Conservation (phyloP, 1,284 basidiomycete species). For the Cutaneotrichosporon sp. region DNA sequence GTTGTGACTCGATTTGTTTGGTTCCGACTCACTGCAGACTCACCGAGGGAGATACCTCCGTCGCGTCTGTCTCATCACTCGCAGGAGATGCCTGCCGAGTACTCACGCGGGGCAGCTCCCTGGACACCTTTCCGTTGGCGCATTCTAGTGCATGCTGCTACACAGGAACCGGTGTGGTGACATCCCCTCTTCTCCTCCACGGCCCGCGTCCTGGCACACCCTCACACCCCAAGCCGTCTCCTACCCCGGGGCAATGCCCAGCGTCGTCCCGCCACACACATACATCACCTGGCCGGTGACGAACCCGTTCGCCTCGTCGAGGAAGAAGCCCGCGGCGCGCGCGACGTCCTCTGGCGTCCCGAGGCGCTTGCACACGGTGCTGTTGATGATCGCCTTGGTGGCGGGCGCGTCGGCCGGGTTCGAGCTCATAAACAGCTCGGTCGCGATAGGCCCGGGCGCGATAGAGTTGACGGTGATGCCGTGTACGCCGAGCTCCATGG, state of each 20-base stretch:
- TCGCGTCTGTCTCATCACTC: no score
- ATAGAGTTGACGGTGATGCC: conserved; percentile 87
- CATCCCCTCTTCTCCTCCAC: no score
- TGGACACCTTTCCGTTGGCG: no score
- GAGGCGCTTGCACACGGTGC: conserved; percentile 89
- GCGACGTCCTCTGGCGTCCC: conserved; percentile 84
- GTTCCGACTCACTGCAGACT: conserved; percentile 6
- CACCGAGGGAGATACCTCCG: no score
- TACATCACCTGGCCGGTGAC: conserved; percentile 23
- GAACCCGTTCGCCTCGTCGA: conserved; percentile 54
- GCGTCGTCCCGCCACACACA: conserved; percentile 22
- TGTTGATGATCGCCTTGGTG: conserved; percentile 82
- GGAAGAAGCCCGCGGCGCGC: conserved; percentile 76
- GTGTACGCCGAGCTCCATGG: conserved; percentile 70
- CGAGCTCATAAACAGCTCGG: conserved; percentile 61
- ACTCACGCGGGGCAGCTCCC: no score
- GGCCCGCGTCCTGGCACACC: neutral
- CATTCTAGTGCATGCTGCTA: neutral
- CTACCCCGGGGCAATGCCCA: conserved; percentile 19
- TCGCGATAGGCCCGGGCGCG: conserved; percentile 87
- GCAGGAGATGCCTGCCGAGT: no score
- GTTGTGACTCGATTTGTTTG: conserved; percentile 8
- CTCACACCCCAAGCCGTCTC: neutral
- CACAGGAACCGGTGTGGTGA: no score
- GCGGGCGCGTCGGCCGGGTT: conserved; percentile 48